These are phyloP conservation scores for Cornus suecica DNA, from an alignment of 148 eudicot genomes.

Conservation along the genomic window DNA sequence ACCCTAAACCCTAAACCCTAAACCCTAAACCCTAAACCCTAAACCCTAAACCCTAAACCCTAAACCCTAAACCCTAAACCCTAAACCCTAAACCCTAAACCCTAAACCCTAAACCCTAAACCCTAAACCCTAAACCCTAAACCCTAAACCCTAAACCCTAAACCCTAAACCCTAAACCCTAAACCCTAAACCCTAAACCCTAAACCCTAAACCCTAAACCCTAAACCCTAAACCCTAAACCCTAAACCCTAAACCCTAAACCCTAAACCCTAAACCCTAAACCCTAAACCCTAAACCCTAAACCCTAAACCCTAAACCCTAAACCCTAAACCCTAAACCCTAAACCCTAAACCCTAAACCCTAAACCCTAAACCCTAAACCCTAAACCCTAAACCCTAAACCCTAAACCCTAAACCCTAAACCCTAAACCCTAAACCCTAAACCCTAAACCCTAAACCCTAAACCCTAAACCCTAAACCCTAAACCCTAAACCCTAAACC, in stretches of 20 bases:
- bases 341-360: constrained; percentile 10
- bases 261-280: constrained; percentile 12
- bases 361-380: constrained; percentile 11
- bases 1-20: constrained; percentile 9
- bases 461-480: constrained; percentile 18
- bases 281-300: constrained; percentile 9
- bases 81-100: constrained; percentile 14
- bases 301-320: constrained; percentile 13
- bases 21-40: constrained; percentile 5
- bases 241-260: constrained; percentile 12
- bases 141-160: neutral
- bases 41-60: constrained; percentile 6
- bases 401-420: neutral
- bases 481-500: constrained; percentile 13
- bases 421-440: constrained; percentile 6
- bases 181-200: too few species aligned
- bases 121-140: constrained; percentile 5
- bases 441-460: constrained; percentile 1
- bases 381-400: constrained; percentile 4
- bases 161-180: constrained; percentile 14
- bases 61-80: constrained; percentile 6
- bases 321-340: constrained; percentile 1
- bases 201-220: constrained; percentile 14
- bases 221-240: constrained; percentile 13
- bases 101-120: constrained; percentile 13